Percentiles rank a stretch among this genome's conserved stretches.
These are phyloP conservation scores for Sugiyamaella castrensis DNA, from an alignment of 1,139 yeast genomes.

Conservation along the genomic window DNA sequence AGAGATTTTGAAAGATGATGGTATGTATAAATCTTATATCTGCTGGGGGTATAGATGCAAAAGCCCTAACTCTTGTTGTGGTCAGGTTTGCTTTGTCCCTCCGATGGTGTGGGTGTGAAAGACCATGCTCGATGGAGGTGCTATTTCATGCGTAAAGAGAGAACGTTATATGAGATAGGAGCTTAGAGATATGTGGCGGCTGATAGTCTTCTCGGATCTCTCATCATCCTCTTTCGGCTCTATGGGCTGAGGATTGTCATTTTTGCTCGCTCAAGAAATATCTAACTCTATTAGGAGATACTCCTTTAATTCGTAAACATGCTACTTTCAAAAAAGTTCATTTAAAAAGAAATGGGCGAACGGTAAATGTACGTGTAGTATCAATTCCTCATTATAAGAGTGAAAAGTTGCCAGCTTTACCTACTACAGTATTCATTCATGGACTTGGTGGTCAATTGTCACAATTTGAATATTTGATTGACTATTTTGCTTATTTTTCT, in stretches of 20 bases:
- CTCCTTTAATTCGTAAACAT: slow-evolving; percentile 25
- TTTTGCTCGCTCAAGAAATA: neutral
- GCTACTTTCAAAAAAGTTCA: slow-evolving; percentile 10
- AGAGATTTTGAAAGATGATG: slow-evolving; percentile 24
- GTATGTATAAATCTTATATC: slow-evolving; percentile 16
- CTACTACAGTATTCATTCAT: slow-evolving; percentile 61
- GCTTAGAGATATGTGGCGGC: too few relatives aligned
- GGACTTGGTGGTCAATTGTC: slow-evolving; percentile 78
- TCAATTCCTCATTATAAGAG: slow-evolving; percentile 35
- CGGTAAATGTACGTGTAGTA: slow-evolving; percentile 29
- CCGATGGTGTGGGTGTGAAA: too few relatives aligned
- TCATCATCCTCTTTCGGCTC: too few relatives aligned
- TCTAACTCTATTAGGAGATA: slow-evolving; percentile 22
- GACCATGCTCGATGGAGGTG: too few relatives aligned
- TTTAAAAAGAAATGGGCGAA: slow-evolving; percentile 4
- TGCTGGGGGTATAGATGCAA: too few relatives aligned
- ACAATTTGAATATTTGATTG: slow-evolving; percentile 66
- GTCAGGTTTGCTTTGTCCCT: too few relatives aligned
- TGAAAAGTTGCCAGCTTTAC: slow-evolving; percentile 42
- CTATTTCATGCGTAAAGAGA: too few relatives aligned
- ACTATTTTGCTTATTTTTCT: slow-evolving; percentile 61
- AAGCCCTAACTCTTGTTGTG: slow-evolving; percentile 10
- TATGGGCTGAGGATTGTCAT: neutral
- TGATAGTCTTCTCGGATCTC: too few relatives aligned
- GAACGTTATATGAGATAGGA: too few relatives aligned